Conservation (phyloP, 2,329 filamentous ascomycete genomes). For the Neofusicoccum ribis region DNA sequence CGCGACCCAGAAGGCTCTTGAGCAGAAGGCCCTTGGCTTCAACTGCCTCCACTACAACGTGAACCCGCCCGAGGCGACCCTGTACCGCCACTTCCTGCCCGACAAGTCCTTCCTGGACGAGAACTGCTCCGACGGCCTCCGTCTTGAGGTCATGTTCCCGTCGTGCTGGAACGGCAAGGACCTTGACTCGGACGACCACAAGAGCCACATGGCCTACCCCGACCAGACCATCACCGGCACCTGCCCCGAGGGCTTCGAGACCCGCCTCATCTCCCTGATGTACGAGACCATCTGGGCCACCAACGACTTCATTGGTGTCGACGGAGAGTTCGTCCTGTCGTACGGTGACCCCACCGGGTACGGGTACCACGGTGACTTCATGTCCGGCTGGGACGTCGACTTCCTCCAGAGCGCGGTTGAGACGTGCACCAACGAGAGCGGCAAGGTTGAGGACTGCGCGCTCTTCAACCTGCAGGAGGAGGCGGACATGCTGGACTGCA, state of each 20-base stretch:
- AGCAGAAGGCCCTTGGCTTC: slow-evolving; percentile 84
- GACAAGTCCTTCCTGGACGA: slow-evolving; percentile 76
- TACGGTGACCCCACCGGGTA: slow-evolving; percentile 74
- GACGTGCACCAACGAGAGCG: slow-evolving; percentile 70
- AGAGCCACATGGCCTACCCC: slow-evolving; percentile 68
- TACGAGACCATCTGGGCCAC: slow-evolving; percentile 61
- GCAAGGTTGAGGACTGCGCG: slow-evolving; percentile 70
- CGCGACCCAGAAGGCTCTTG: slow-evolving; percentile 68
- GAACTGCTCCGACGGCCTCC: slow-evolving; percentile 78
- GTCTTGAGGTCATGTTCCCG: slow-evolving; percentile 71
- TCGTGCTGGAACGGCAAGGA: slow-evolving; percentile 71
- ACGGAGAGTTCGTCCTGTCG: slow-evolving; percentile 64
- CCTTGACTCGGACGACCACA: slow-evolving; percentile 59
- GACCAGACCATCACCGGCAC: slow-evolving; percentile 52
- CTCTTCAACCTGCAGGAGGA: slow-evolving; percentile 70
- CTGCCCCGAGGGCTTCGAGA: slow-evolving; percentile 56
- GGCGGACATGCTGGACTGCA: slow-evolving; percentile 58
- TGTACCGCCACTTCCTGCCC: slow-evolving; percentile 80
- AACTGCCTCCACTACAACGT: slow-evolving; percentile 85
- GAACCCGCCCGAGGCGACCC: slow-evolving; percentile 64
- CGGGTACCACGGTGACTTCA: slow-evolving; percentile 71
- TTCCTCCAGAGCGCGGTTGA: slow-evolving; percentile 68
- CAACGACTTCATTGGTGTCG: slow-evolving; percentile 50
- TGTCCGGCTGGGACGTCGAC: slow-evolving; percentile 67
- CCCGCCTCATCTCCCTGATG: slow-evolving; percentile 60